Conservation (phyloP, 768 basidiomycete species). For the Amanita polypyramis region DNA sequence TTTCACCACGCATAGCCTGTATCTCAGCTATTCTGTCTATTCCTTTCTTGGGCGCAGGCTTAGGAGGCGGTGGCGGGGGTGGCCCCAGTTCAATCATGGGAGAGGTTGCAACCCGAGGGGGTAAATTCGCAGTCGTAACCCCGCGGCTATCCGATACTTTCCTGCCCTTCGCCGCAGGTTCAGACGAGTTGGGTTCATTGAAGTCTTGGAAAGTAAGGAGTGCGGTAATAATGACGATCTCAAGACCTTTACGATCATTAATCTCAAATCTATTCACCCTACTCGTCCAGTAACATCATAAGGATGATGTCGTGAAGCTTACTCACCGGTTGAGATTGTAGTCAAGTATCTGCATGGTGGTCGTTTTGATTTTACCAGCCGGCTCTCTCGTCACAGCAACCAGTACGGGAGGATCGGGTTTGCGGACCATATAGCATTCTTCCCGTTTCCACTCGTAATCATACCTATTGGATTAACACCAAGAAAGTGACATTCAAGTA, state of each 20-base stretch:
- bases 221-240: conserved; percentile 69
- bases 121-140: conserved; percentile 8
- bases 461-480: conserved; percentile 35
- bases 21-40: conserved; percentile 63
- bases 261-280: conserved; percentile 57
- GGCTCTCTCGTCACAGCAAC: conserved; percentile 76
- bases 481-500: neutral
- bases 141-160: neutral
- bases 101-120: conserved; percentile 10
- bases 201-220: conserved; percentile 70
- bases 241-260: conserved; percentile 75
- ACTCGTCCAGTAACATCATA: neutral
- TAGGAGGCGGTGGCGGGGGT: conserved; percentile 41
- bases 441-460: conserved; percentile 83
- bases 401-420: conserved; percentile 80
- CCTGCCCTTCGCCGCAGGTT: neutral
- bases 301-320: neutral
- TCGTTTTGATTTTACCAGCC: conserved; percentile 50
- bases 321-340: conserved; percentile 72
- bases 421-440: conserved; percentile 73
- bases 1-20: conserved; percentile 55
- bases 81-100: conserved; percentile 17
- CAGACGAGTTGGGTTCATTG: conserved; percentile 24
- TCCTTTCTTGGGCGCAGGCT: conserved; percentile 54
- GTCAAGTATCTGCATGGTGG: conserved; percentile 68